Conservation (phyloP, 2,329 filamentous ascomycete genomes). For the Phaeophleospora eucalypticola region DNA sequence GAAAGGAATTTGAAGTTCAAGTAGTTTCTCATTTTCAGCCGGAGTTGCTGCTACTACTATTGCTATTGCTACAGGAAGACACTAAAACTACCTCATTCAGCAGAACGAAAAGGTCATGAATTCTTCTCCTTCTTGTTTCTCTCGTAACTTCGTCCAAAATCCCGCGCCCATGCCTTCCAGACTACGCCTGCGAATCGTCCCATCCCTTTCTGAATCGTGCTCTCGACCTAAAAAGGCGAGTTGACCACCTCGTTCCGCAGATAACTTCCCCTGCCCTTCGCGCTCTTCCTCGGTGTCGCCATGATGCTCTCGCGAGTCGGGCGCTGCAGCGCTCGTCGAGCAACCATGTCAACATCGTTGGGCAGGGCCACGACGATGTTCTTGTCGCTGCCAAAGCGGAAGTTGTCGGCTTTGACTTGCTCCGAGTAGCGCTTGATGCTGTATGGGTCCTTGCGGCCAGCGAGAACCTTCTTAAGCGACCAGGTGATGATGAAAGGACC, state of each 20-base stretch:
- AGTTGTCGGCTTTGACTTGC: conserved; percentile 96
- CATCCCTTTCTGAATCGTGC: not conserved
- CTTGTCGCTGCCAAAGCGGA: conserved; percentile 95
- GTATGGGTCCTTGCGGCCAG: conserved; percentile 80
- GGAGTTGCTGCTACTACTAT: not conserved
- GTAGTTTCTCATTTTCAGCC: not conserved
- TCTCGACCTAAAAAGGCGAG: conserved; percentile 54
- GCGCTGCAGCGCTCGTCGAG: conserved; percentile 75
- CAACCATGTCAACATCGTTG: conserved; percentile 98
- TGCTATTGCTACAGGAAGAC: not conserved
- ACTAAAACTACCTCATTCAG: no score
- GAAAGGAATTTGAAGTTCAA: no score
- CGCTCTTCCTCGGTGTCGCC: conserved; percentile 39
- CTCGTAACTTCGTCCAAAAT: no score
- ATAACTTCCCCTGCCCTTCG: conserved; percentile 55
- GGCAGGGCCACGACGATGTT: conserved; percentile 96
- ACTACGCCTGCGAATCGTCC: not conserved
- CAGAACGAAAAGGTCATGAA: no score
- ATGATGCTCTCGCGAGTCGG: conserved; percentile 88
- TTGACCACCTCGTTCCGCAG: conserved; percentile 82
- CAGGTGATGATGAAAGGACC: conserved; percentile 96
- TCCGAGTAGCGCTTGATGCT: conserved; percentile 95
- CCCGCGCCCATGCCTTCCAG: no score
- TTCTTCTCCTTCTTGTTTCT: no score
- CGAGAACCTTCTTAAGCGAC: conserved; percentile 85